Percentiles rank a stretch among this genome's conserved stretches.
phyloP scores from a whole-genome alignment of 768 basidiomycete species.

The Suillus hirtellus region DNA sequence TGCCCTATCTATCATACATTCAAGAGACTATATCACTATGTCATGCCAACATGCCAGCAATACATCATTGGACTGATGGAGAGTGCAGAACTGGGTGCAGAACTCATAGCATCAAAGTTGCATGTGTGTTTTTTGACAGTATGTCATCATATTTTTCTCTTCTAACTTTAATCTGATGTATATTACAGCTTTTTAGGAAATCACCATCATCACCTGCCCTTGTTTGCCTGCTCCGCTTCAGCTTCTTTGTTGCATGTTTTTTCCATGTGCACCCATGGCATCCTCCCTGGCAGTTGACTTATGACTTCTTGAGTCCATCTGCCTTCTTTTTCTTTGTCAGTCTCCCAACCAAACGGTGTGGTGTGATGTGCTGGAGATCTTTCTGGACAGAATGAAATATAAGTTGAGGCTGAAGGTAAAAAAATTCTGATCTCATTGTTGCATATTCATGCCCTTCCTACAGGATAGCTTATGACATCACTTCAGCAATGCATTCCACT shows the following conservation, averaged over 20 bases:
- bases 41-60: background rate
- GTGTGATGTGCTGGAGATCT: slow-evolving; percentile 28
- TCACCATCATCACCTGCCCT: slow-evolving; percentile 7
- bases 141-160: slow-evolving; percentile 4
- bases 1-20: slow-evolving; percentile 3
- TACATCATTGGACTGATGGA: background rate
- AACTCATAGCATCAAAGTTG: slow-evolving; percentile 5
- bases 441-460: background rate
- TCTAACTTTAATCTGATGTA: background rate
- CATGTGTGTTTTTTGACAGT: slow-evolving; percentile 8
- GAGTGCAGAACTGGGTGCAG: background rate
- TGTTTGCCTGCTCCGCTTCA: slow-evolving; percentile 20
- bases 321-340: slow-evolving; percentile 25
- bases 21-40: background rate
- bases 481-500: slow-evolving; percentile 30
- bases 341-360: slow-evolving; percentile 31
- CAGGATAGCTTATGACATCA: slow-evolving; percentile 26
- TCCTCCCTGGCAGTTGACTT: slow-evolving; percentile 36
- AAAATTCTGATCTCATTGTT: slow-evolving; percentile 1
- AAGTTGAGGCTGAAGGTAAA: slow-evolving; percentile 22
- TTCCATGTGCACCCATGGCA: slow-evolving; percentile 29
- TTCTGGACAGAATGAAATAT: slow-evolving; percentile 22
- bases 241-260: slow-evolving; percentile 22
- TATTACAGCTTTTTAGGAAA: slow-evolving; percentile 7
- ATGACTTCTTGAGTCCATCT: slow-evolving; percentile 30